Conservation (phyloP, 768 basidiomycete genomes). For the Agrocybe chaxingu region DNA sequence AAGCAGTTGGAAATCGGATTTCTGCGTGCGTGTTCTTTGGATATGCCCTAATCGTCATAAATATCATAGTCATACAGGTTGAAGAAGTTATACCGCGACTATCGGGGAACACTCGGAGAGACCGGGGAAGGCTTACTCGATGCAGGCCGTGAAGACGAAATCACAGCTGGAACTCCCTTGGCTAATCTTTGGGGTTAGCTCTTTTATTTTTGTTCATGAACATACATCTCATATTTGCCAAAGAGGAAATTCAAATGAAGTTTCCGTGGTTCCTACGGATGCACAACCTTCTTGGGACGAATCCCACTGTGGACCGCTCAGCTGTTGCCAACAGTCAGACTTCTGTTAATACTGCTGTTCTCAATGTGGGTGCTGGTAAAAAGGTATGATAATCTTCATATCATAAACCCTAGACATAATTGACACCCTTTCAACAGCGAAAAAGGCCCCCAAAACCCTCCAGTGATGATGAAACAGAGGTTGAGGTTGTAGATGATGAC, state of each 20-base stretch:
- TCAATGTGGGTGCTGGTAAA: background rate
- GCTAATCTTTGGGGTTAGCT: conserved; percentile 5
- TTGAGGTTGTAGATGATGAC: background rate
- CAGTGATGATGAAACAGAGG: background rate
- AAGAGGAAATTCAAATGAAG: conserved; percentile 17
- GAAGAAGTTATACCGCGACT: too few species aligned
- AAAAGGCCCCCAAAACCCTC: background rate
- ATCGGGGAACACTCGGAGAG: too few species aligned
- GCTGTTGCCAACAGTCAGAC: conserved; percentile 18
- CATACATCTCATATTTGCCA: background rate
- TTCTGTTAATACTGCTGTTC: conserved; percentile 12
- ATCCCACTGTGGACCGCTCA: conserved; percentile 15
- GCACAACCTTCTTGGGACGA: conserved; percentile 15
- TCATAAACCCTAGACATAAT: too few species aligned
- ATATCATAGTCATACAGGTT: too few species aligned
- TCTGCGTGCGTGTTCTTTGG: too few species aligned
- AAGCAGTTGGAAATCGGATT: too few species aligned
- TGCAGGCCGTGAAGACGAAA: conserved; percentile 4
- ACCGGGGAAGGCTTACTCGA: background rate
- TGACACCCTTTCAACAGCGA: background rate
- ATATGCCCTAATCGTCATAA: too few species aligned
- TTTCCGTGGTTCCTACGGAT: conserved; percentile 24
- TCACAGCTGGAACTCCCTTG: background rate
- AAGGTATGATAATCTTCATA: too few species aligned
- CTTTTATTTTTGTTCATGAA: background rate